Percentiles rank a stretch among this genome's conserved stretches.
phyloP scores from a whole-genome alignment of 176 grass and related monocot genomes.

The Oropetium thomaeum region DNA sequence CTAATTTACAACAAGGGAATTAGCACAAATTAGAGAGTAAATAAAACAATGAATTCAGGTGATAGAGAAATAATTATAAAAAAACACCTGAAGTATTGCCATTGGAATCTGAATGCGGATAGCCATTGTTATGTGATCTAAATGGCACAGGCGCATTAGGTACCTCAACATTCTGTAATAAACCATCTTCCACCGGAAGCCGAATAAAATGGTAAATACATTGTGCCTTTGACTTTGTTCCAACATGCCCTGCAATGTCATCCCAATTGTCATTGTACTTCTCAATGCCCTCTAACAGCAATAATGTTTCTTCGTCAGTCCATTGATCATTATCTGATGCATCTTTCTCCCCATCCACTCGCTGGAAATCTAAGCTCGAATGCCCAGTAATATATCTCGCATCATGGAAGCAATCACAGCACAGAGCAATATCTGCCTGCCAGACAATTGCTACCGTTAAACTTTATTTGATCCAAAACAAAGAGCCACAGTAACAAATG shows the following conservation, averaged over 20 bases:
- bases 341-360: constrained; percentile 57
- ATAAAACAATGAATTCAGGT: constrained; percentile 1
- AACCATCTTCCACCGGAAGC: constrained; percentile 74
- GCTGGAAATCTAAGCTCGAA: constrained; percentile 83
- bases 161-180: constrained; percentile 80
- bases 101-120: constrained; percentile 47
- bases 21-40: not conserved
- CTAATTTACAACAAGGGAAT: not conserved
- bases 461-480: constrained; percentile 2
- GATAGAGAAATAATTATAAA: constrained; percentile 24
- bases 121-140: constrained; percentile 31
- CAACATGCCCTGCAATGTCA: constrained; percentile 84
- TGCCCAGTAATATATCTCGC: constrained; percentile 75
- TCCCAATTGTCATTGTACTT: constrained; percentile 88
- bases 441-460: constrained; percentile 18
- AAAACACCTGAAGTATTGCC: constrained; percentile 54
- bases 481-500: not conserved
- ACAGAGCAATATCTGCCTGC: constrained; percentile 75
- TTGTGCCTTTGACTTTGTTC: constrained; percentile 87
- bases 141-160: constrained; percentile 29
- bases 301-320: constrained; percentile 85
- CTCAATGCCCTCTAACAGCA: constrained; percentile 88
- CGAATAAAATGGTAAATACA: constrained; percentile 97
- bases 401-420: constrained; percentile 81
- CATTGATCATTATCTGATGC: constrained; percentile 63